phyloP scores from a whole-genome alignment of 1,284 basidiomycete genomes.

The Cryptococcus deneoformans region DNA sequence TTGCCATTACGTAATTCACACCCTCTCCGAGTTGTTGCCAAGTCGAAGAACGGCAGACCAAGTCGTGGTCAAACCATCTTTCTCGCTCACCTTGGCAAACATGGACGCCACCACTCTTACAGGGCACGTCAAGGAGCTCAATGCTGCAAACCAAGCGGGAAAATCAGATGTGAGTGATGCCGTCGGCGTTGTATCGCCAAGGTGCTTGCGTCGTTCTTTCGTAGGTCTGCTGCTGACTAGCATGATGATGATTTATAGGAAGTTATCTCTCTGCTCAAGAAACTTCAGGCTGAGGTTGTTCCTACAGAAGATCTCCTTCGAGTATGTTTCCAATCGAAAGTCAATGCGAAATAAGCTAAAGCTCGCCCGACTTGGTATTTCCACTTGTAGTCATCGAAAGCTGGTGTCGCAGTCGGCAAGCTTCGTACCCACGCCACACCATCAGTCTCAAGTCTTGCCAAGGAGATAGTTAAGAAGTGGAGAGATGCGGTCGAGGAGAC shows the following conservation, averaged over 20 bases:
- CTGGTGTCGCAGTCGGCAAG: slow-evolving; percentile 89
- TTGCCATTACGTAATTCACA: not conserved
- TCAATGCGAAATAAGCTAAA: not conserved
- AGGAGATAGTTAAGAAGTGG: slow-evolving; percentile 92
- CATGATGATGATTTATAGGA: slow-evolving; percentile 56
- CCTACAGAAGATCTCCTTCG: slow-evolving; percentile 84
- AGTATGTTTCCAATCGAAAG: slow-evolving; percentile 51
- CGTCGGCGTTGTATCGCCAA: not conserved
- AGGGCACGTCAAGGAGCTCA: slow-evolving; percentile 33
- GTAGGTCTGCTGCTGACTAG: not conserved
- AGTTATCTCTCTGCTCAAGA: slow-evolving; percentile 63
- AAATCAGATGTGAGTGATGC: slow-evolving; percentile 63
- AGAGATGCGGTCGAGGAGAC: slow-evolving; percentile 76
- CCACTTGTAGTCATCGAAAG: slow-evolving; percentile 60
- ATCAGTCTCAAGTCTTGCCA: slow-evolving; percentile 76
- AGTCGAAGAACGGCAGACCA: not conserved
- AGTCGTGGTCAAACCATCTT: not conserved
- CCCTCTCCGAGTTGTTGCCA: not conserved
- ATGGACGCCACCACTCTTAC: slow-evolving; percentile 40
- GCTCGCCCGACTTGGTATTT: too few species aligned
- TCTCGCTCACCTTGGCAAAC: not conserved
- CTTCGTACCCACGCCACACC: slow-evolving; percentile 71
- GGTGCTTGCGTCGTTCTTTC: not conserved
- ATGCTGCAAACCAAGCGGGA: slow-evolving; percentile 68
- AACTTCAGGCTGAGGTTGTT: slow-evolving; percentile 71